Evolutionary conservation across 2,329 filamentous ascomycete genomes (phyloP).

Genomic region (Chaetothyriales sp.): DNA sequence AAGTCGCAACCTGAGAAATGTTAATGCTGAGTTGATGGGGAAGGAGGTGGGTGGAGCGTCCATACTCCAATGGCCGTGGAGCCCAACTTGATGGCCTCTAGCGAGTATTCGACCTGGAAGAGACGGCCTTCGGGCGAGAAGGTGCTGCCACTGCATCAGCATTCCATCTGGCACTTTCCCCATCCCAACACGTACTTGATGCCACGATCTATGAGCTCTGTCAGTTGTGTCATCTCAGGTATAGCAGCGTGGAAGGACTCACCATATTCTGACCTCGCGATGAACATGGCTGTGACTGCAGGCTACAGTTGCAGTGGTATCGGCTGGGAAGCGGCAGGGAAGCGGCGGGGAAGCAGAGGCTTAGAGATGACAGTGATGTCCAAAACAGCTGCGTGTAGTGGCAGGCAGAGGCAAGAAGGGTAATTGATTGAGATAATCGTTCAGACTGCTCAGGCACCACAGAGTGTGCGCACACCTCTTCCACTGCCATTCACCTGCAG

Average conservation of each 20-base stretch:
- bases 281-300: slow-evolving; percentile 66
- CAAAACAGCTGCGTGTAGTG: not conserved
- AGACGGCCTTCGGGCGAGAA: slow-evolving; percentile 99
- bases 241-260: slow-evolving; percentile 28
- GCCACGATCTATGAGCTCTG: slow-evolving; percentile 59
- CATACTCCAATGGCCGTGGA: slow-evolving; percentile 88
- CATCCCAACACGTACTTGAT: slow-evolving; percentile 61
- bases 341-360: not conserved
- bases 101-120: slow-evolving; percentile 99
- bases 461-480: not conserved
- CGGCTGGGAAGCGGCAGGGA: not conserved
- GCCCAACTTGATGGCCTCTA: slow-evolving; percentile 98
- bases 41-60: slow-evolving; percentile 7
- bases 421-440: not conserved
- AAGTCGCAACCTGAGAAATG: slow-evolving; percentile 57
- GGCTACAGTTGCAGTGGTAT: not conserved
- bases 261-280: slow-evolving; percentile 99
- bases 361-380: not conserved
- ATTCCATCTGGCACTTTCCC: slow-evolving; percentile 14
- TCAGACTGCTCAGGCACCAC: not conserved
- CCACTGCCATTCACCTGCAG: not conserved
- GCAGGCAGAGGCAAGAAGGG: not conserved
- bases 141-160: slow-evolving; percentile 48
- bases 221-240: slow-evolving; percentile 24
- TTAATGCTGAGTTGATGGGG: slow-evolving; percentile 1